phyloP scores from a whole-genome alignment of 306 rosid genomes.

The Cucurbita maxima region DNA sequence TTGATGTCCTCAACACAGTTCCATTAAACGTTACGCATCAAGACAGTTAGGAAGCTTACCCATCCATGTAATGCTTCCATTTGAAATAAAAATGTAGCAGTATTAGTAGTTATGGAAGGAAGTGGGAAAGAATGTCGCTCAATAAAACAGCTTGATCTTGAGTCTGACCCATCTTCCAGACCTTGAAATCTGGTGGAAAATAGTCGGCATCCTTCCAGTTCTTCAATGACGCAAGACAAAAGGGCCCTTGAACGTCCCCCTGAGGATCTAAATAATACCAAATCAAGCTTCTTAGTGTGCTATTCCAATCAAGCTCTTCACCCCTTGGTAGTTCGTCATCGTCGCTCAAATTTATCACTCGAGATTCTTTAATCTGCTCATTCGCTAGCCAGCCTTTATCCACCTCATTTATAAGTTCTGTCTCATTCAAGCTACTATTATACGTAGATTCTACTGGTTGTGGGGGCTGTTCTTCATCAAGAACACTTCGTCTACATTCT shows the following conservation, averaged over 20 bases:
- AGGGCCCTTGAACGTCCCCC: slow-evolving; percentile 66
- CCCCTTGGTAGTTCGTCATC: slow-evolving; percentile 24
- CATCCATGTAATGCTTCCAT: background rate
- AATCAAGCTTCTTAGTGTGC: slow-evolving; percentile 8
- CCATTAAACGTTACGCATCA: too few relatives aligned
- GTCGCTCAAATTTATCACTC: slow-evolving; percentile 43
- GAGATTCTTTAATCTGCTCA: slow-evolving; percentile 11
- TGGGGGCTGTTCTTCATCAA: slow-evolving; percentile 15
- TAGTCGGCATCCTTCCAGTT: slow-evolving; percentile 55
- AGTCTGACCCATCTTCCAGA: slow-evolving; percentile 54
- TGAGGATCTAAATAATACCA: slow-evolving; percentile 74
- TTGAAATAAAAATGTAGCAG: background rate
- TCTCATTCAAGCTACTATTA: background rate
- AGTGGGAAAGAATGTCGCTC: slow-evolving; percentile 23
- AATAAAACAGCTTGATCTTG: slow-evolving; percentile 31
- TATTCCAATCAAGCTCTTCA: slow-evolving; percentile 11
- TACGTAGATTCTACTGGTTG: slow-evolving; percentile 9
- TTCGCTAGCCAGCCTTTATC: slow-evolving; percentile 5
- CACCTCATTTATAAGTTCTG: slow-evolving; percentile 4
- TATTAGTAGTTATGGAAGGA: background rate
- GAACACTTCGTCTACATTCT: slow-evolving; percentile 16
- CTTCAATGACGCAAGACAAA: slow-evolving; percentile 33
- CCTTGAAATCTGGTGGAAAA: slow-evolving; percentile 55
- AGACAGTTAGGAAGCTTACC: background rate
- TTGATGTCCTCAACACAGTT: background rate